phyloP scores from a whole-genome alignment of 1,284 basidiomycete species.

The Exobasidium rhododendri region DNA sequence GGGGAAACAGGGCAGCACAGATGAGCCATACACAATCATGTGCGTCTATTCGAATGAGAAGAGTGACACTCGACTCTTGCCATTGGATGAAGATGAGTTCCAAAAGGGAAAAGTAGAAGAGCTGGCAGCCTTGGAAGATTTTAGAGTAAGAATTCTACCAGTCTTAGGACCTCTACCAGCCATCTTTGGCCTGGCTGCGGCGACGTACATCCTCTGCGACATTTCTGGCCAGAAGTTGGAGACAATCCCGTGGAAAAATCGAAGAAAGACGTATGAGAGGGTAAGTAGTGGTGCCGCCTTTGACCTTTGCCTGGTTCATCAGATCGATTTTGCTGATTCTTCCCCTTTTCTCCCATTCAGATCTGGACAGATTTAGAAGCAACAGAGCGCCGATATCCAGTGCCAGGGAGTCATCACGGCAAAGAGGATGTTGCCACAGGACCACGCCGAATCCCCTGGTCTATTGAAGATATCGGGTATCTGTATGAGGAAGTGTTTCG shows the following conservation, averaged over 20 bases:
- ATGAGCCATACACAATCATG: slow-evolving; percentile 11
- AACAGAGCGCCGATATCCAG: slow-evolving; percentile 24
- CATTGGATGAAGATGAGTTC: slow-evolving; percentile 87
- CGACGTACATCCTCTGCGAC: slow-evolving; percentile 51
- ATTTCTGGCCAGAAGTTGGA: slow-evolving; percentile 46
- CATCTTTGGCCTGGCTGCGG: slow-evolving; percentile 52
- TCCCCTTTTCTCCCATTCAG: not conserved
- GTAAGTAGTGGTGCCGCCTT: slow-evolving; percentile 12
- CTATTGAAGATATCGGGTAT: slow-evolving; percentile 47
- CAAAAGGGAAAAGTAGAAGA: slow-evolving; percentile 80
- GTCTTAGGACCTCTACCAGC: slow-evolving; percentile 58
- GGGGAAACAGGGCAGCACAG: not conserved
- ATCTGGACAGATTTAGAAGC: slow-evolving; percentile 23
- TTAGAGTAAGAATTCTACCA: slow-evolving; percentile 83
- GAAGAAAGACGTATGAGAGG: slow-evolving; percentile 47
- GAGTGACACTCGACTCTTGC: slow-evolving; percentile 75
- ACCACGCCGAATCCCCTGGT: slow-evolving; percentile 35
- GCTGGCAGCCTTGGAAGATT: slow-evolving; percentile 86
- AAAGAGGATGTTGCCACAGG: not conserved
- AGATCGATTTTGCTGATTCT: too few species aligned
- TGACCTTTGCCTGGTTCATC: not conserved
- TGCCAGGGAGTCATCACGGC: not conserved
- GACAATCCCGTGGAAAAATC: slow-evolving; percentile 44
- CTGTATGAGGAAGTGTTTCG: slow-evolving; percentile 50
- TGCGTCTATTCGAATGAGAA: slow-evolving; percentile 91